Evolutionary conservation across 345 rosid species (phyloP), one percentile per base, ranked within the genome.

Genomic region (Cardiospermum halicacabum): DNA sequence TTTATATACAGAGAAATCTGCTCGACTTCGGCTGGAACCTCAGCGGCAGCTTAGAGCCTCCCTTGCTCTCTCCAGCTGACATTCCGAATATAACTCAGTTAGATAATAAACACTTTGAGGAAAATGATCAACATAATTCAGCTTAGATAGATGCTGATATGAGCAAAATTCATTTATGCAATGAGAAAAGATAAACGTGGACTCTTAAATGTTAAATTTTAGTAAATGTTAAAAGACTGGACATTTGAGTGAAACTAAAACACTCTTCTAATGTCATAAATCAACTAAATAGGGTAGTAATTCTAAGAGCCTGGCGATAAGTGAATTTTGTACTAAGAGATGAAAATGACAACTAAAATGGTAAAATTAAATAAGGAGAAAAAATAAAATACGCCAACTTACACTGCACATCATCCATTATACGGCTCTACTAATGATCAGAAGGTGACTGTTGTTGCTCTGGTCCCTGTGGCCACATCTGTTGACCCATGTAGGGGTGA

Each of bases 391-490:
- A 53, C 26, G 31, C 10, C 34, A 57, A 22, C 79, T 69, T 58
- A 71, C 74, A 34, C 28, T 37, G 28, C 13, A 67, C 58, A 32
- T 28, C 65, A 51, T 67, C 25, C 71, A 62, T 37, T 34, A 28
- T 60, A 61, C 47, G 57, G 66, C 37, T n/a, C n/a, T 25, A 54
- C 70, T 79, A 78, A 59, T 79, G 84, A 58, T 84, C 85, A 6
- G 89, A 80, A 31, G 96, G 69, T 51, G 90, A 78, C 22, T 85
- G 94, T 63, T 87, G 89, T 73, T 88, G 93, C 68, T 92, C 94
- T 39, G 83, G 73, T 51, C 77, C 87, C 49, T 78, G 89, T 19
- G 86, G 89, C 89, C 94, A 84, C 84, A 85, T 81, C 18, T 84
- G 95, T 57, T 81, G 91, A 25, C 76, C 83, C 85, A 86, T 81